Base-by-base conservation (phyloP, 805 yeast genomes). In the Hanseniaspora pseudoguilliermondii region DNA sequence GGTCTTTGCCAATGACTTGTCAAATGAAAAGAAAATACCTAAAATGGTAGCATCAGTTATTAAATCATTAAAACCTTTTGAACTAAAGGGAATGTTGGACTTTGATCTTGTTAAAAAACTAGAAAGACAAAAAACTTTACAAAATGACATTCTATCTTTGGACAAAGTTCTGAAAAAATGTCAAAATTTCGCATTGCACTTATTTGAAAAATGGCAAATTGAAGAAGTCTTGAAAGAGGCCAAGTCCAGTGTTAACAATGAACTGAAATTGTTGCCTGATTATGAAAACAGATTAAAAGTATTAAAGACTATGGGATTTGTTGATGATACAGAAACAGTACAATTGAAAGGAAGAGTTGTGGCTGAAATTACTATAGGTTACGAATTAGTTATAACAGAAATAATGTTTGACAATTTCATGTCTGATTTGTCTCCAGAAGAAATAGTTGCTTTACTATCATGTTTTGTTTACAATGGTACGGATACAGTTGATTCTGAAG, bases 381-480 rank as follows among this genome's bases (percentile, higher is more conserved):
- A 90, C 80, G 98, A 93, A 68, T 74, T 90, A 56, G 83, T 85
- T 2, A 67, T 93, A 11, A 91, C 98, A 0, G 98, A 93, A 68
- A 74, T 93, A 55, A 80, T 93, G 18, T 74, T 93, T 62, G 95
- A 91, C 64, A 93, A 93, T 69, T 89, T 91, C 72, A 72, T 93
- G 59, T 95, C 91, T 34, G 95, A 88, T 57, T 90, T 86, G 65
- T 95, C 90, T 60, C 89, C 97, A 0, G 96, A 89, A 64, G 98
- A 93, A 68, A 89, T 93, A 59, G 97, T 90, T n/a, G 97, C 97
- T 0, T 73, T 93, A 49, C 70, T 93, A 35, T 88, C 97, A 0
- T 87, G 86, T 39, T 93, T 93, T 71, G 95, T 93, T 1, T 93
- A 86, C 65, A 97, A 93, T 64, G 97, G 97, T 1, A 62, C 69